Percentiles rank a stretch among this genome's conserved stretches.
phyloP scores from a whole-genome alignment of 2,329 filamentous ascomycete genomes.

The Ophiostoma perfectum region DNA sequence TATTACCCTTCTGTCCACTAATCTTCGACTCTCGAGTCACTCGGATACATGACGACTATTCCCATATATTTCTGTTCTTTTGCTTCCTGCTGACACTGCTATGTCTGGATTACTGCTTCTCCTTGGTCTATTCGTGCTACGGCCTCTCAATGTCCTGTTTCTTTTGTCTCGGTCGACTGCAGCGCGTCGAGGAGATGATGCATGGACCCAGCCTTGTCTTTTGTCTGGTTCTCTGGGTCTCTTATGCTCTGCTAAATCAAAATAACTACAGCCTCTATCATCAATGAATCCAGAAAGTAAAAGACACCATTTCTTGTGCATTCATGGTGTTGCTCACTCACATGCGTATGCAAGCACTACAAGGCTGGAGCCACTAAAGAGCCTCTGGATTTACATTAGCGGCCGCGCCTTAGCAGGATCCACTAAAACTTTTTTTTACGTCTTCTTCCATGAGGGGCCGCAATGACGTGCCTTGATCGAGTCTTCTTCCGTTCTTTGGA shows the following conservation, averaged over 20 bases:
- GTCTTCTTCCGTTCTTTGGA: not conserved
- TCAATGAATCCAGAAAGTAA: too few species aligned
- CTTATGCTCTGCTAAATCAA: too few species aligned
- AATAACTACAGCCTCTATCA: too few species aligned
- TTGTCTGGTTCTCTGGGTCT: too few species aligned
- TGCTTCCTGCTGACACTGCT: not conserved
- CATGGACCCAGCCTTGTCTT: too few species aligned
- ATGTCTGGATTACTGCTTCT: not conserved
- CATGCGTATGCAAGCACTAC: not conserved
- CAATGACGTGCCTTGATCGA: conserved; percentile 11
- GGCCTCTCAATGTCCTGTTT: too few species aligned
- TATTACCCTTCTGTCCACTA: conserved; percentile 10
- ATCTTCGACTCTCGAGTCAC: not conserved
- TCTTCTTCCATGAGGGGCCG: conserved; percentile 3
- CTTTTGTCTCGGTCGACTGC: too few species aligned
- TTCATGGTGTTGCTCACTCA: not conserved
- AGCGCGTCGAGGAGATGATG: too few species aligned
- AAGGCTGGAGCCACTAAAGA: conserved; percentile 10
- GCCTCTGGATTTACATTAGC: conserved; percentile 16
- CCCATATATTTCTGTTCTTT: not conserved
- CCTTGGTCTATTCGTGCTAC: too few species aligned
- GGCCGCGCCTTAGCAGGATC: conserved; percentile 14
- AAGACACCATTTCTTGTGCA: too few species aligned
- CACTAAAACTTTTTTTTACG: conserved; percentile 16
- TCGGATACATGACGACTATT: conserved; percentile 12